Base-by-base conservation (phyloP, 2,329 filamentous ascomycete genomes). In the Xylariaceae sp. region DNA sequence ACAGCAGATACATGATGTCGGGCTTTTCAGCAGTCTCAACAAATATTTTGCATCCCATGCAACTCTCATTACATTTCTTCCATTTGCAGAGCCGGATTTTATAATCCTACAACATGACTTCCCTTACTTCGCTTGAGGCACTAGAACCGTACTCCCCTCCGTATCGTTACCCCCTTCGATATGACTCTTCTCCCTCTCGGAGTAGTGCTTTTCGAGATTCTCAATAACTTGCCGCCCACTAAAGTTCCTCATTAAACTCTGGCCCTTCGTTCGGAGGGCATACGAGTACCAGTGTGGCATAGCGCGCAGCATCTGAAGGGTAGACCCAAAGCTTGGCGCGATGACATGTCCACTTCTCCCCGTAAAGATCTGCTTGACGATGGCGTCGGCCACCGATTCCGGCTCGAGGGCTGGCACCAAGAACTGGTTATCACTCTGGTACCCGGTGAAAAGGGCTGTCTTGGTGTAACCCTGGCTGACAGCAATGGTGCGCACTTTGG, bases 211-310 rank as follows among this genome's bases (percentile, higher is more conserved):
- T 24, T 66, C 62, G 34, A 71, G 55, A 45, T 76, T 69, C 46
- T 64, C 43, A 19, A 75, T 66, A 17, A 74, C 71, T 59, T 76
- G 71, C 32, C 69, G 60, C 4, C 71, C 72, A 17, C 49, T 61
- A 53, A 69, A 75, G 34, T 65, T 62, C 19, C 50, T 48, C 71
- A 74, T 74, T 42, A 64, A 64, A 16, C 48, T 55, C 48, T 66
- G 55, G 17, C 58, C 61, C 44, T 63, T 61, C 24, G 69, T 66
- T 48, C 81, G 64, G 43, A 77, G n/a, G 13, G 61, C 55, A 50
- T 74, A 68, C 62, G 81, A 71, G 55, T 80, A 71, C 82, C 82
- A 87, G 51, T 78, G 64, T n/a, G 84, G 83, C 50, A 79, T 60
- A 0, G 64, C 69, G 26, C 77, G 66, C 43, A 79, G 55, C 29